Evolutionary conservation across 305 asterid species (phyloP).

Genomic region (Fraxinus nigra): DNA sequence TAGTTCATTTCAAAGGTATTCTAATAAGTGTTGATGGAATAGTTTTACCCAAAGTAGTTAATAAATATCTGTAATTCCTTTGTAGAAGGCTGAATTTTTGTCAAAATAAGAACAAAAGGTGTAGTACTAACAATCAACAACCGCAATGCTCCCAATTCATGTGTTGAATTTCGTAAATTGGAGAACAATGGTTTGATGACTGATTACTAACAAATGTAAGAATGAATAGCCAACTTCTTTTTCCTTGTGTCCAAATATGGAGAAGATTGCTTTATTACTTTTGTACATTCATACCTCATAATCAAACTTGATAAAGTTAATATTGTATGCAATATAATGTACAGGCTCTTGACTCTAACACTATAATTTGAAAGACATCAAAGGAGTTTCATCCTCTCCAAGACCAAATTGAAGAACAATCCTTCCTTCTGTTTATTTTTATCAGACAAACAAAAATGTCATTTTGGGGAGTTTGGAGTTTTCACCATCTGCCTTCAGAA

Average conservation of each 20-base stretch:
- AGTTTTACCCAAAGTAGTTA: conserved; percentile 6
- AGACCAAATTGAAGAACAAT: neutral
- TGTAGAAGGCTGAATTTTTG: neutral
- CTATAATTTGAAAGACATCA: neutral
- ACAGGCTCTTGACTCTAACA: neutral
- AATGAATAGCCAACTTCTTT: neutral
- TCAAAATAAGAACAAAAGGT: neutral
- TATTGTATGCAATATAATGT: neutral
- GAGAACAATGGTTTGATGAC: neutral
- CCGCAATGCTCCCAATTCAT: conserved; percentile 4
- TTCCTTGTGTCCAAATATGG: neutral
- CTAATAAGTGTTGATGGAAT: conserved; percentile 7
- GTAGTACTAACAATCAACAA: neutral
- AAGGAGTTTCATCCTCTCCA: neutral
- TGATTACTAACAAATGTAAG: conserved; percentile 11
- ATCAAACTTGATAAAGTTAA: neutral
- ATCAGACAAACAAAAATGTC: neutral
- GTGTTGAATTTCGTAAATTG: conserved; percentile 7
- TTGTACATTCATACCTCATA: neutral
- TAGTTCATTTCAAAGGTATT: neutral
- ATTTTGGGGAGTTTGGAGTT: neutral
- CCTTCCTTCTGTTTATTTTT: neutral
- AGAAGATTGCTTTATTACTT: neutral
- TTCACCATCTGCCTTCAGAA: neutral
- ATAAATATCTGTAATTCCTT: neutral